Conservation (phyloP, 129 eudicot species). For the Flaveria robusta region DNA sequence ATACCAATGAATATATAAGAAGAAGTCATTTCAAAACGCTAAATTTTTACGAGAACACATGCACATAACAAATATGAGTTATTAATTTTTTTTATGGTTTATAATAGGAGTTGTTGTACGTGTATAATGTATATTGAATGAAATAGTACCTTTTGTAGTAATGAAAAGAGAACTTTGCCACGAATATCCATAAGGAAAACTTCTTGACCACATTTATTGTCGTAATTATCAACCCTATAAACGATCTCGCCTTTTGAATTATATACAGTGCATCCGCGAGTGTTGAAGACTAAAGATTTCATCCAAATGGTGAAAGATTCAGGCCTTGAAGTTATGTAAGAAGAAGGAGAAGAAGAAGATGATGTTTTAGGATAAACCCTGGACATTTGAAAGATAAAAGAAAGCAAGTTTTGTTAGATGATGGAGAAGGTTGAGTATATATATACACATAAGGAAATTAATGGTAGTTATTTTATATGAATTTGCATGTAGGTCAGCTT, state of each 20-base stretch:
- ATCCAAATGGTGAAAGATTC: constrained; percentile 69
- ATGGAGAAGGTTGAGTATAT: constrained; percentile 25
- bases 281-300: constrained; percentile 68
- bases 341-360: constrained; percentile 19
- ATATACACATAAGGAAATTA: not conserved
- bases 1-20: not conserved
- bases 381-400: constrained; percentile 44
- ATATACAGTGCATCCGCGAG: constrained; percentile 68
- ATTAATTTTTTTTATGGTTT: too few species aligned
- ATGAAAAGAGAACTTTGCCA: constrained; percentile 57
- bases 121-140: not conserved
- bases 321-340: constrained; percentile 40
- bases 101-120: not conserved
- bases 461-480: constrained; percentile 5
- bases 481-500: constrained; percentile 41
- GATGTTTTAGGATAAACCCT: constrained; percentile 50
- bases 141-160: constrained; percentile 55
- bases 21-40: too few species aligned
- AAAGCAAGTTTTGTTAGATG: constrained; percentile 26
- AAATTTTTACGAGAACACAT: too few species aligned
- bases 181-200: constrained; percentile 59
- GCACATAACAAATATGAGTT: too few species aligned
- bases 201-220: constrained; percentile 44
- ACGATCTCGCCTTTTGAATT: constrained; percentile 53
- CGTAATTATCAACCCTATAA: constrained; percentile 69